A percentile compares a stretch with the other conserved stretches of the same genome.
Evolutionary conservation across 768 basidiomycete genomes (phyloP).

Genomic region (Gautieria morchelliformis): DNA sequence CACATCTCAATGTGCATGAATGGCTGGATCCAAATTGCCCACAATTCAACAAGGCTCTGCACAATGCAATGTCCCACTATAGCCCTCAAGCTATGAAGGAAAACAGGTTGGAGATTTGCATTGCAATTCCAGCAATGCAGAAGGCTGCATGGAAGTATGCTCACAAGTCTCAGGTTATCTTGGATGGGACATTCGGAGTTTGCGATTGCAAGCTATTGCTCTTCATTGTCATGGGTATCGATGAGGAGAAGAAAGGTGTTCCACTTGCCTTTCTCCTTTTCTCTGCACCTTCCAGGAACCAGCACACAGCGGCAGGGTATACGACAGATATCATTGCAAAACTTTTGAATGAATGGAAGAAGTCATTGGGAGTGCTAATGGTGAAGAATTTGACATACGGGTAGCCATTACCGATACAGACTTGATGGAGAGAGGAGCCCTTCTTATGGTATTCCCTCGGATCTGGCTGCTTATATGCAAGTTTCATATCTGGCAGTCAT

Average conservation of each 20-base stretch:
- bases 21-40: background rate
- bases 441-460: too few species aligned
- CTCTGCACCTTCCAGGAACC: slow-evolving; percentile 15
- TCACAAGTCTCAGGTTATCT: background rate
- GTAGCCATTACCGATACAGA: too few species aligned
- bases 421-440: too few species aligned
- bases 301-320: background rate
- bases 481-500: too few species aligned
- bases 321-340: too few species aligned
- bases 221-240: slow-evolving; percentile 24
- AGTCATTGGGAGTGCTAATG: too few species aligned
- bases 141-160: slow-evolving; percentile 14
- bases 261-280: slow-evolving; percentile 11
- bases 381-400: too few species aligned
- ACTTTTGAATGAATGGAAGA: too few species aligned
- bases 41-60: background rate
- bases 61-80: background rate
- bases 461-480: too few species aligned
- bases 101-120: slow-evolving; percentile 17
- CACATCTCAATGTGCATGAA: background rate
- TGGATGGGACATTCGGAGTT: slow-evolving; percentile 16
- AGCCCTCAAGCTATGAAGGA: background rate
- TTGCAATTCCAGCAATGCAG: slow-evolving; percentile 16
- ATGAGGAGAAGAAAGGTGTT: slow-evolving; percentile 11
- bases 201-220: slow-evolving; percentile 17